phyloP scores from a whole-genome alignment of 352 stramenopile species.

The Phytophthora podocarpi region DNA sequence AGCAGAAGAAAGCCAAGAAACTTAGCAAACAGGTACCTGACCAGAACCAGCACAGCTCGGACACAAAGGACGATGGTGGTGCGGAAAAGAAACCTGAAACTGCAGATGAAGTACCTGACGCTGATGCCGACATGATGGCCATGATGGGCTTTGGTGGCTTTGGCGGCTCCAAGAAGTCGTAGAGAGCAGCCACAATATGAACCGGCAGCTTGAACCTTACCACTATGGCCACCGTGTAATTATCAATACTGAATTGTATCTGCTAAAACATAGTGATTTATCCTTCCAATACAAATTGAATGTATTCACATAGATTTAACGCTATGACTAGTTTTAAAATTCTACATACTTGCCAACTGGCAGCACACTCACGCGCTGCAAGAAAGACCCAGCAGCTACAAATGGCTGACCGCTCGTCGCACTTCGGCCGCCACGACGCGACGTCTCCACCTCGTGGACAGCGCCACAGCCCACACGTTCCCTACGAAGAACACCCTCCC shows the following conservation, averaged over 20 bases:
- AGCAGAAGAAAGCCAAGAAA: slow-evolving; percentile 79
- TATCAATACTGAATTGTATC: no score
- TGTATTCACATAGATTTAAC: no score
- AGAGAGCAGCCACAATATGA: slow-evolving; percentile 11
- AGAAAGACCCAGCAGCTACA: not conserved
- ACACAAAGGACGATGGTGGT: not conserved
- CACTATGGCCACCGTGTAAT: no score
- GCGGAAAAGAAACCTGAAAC: slow-evolving; percentile 24
- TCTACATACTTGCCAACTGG: not conserved
- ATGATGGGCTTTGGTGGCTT: slow-evolving; percentile 94
- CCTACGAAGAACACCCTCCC: slow-evolving; percentile 34
- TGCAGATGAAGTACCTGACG: slow-evolving; percentile 19
- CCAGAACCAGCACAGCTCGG: slow-evolving; percentile 5
- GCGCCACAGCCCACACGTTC: not conserved
- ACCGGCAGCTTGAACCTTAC: not conserved
- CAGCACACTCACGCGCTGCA: not conserved
- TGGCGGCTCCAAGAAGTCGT: slow-evolving; percentile 73
- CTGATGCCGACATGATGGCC: slow-evolving; percentile 88
- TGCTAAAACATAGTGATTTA: not conserved
- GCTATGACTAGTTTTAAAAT: slow-evolving; percentile 7
- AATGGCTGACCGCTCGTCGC: slow-evolving; percentile 23
- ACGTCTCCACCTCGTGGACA: slow-evolving; percentile 11
- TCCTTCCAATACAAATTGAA: no score
- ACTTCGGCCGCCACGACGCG: slow-evolving; percentile 3
- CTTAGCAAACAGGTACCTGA: slow-evolving; percentile 16